Evolutionary conservation across 164 flowering plant species (phyloP).

Genomic region (Sedum album): DNA sequence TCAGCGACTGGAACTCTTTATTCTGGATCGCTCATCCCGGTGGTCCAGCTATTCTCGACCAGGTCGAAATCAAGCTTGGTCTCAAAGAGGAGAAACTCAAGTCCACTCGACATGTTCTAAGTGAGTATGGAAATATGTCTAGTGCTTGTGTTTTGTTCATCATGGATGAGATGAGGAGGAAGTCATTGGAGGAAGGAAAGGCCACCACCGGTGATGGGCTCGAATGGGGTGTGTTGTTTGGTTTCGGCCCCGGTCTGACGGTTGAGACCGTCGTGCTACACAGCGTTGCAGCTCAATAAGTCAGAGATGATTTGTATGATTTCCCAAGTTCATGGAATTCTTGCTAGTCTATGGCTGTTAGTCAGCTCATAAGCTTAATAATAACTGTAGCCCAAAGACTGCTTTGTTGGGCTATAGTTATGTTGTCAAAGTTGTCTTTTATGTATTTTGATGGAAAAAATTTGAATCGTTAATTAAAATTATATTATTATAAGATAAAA

Average conservation of each 20-base stretch:
- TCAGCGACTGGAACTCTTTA: background rate
- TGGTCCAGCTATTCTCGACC: slow-evolving; percentile 2
- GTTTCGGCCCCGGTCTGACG: background rate
- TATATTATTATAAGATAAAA: too few species aligned
- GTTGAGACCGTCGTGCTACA: slow-evolving; percentile 1
- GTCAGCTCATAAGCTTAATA: too few species aligned
- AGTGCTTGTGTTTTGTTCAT: background rate
- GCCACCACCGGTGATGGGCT: slow-evolving; percentile 2
- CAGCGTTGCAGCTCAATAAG: background rate
- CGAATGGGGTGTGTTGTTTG: background rate
- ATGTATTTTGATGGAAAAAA: too few species aligned
- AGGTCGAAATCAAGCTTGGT: background rate
- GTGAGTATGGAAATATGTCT: slow-evolving; percentile 1
- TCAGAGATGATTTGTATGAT: background rate
- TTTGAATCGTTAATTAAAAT: too few species aligned
- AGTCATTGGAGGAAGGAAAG: background rate
- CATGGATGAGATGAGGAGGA: slow-evolving; percentile 1
- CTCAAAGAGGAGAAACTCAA: background rate
- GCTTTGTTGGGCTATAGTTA: too few species aligned
- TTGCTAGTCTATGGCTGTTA: too few species aligned
- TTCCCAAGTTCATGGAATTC: too few species aligned
- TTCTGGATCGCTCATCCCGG: slow-evolving; percentile 2
- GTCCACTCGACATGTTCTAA: background rate
- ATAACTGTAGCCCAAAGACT: too few species aligned
- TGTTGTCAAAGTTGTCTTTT: too few species aligned